Conservation (phyloP, 495 filamentous ascomycete species). For the Tuber umbilicatum region DNA sequence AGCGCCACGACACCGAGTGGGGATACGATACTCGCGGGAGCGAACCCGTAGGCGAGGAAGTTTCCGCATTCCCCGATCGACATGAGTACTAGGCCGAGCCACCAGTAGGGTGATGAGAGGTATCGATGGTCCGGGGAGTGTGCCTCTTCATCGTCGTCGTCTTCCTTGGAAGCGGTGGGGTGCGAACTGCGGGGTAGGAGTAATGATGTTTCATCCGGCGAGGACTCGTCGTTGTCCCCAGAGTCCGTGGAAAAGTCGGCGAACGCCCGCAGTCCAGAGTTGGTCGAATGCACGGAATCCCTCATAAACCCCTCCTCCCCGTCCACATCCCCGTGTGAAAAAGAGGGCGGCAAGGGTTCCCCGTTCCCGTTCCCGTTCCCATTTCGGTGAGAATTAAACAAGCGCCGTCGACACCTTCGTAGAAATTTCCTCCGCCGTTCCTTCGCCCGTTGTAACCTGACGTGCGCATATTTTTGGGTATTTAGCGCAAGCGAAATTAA, state of each 20-base stretch:
- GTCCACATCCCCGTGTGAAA: background rate
- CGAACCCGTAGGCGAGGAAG: constrained; percentile 96
- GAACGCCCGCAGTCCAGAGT: too few species aligned
- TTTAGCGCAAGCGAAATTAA: constrained; percentile 94
- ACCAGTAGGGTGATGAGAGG: constrained; percentile 89
- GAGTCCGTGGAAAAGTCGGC: background rate
- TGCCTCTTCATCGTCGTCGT: constrained; percentile 40
- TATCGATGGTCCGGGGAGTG: constrained; percentile 52
- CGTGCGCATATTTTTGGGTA: constrained; percentile 91
- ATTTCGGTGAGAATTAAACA: background rate
- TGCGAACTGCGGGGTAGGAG: constrained; percentile 10
- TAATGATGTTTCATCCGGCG: constrained; percentile 14
- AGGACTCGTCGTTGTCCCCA: background rate
- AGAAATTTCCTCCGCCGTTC: constrained; percentile 43
- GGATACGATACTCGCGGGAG: constrained; percentile 96
- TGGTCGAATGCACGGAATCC: background rate
- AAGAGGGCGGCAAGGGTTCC: background rate
- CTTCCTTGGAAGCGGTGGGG: background rate
- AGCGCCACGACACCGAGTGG: constrained; percentile 91
- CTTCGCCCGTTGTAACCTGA: constrained; percentile 61
- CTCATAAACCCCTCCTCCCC: background rate
- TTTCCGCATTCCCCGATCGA: constrained; percentile 89
- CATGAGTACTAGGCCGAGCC: constrained; percentile 86
- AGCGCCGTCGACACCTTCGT: constrained; percentile 19
- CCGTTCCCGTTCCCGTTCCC: background rate